Evolutionary conservation across 306 rosid genomes (phyloP).

Genomic region (Castanea sativa): DNA sequence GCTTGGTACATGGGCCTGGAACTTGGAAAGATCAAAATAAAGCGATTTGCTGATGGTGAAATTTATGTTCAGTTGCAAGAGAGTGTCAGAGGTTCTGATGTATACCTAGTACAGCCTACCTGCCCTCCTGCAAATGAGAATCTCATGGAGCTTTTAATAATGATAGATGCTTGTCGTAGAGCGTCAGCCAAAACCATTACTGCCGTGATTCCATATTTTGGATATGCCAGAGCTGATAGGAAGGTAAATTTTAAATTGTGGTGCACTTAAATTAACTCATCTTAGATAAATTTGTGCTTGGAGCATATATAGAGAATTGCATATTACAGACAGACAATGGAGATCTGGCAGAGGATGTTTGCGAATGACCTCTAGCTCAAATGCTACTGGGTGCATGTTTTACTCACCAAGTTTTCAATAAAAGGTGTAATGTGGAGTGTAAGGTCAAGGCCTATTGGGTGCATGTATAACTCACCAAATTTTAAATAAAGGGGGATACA

Average conservation of each 20-base stretch:
- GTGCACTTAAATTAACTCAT: neutral
- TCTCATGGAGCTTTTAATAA: slow-evolving; percentile 83
- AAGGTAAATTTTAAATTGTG: slow-evolving; percentile 52
- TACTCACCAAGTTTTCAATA: neutral
- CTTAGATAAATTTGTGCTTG: neutral
- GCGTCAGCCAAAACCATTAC: slow-evolving; percentile 92
- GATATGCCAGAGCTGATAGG: slow-evolving; percentile 98
- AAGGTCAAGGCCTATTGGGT: no score
- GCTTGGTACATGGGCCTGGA: slow-evolving; percentile 92
- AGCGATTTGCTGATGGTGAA: slow-evolving; percentile 98
- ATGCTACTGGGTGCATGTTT: no score
- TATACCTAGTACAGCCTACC: slow-evolving; percentile 84
- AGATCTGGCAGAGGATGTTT: neutral
- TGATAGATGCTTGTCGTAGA: slow-evolving; percentile 96
- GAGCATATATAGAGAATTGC: neutral
- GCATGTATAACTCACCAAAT: neutral
- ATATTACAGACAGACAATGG: neutral
- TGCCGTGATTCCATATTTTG: slow-evolving; percentile 94
- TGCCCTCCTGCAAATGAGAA: slow-evolving; percentile 96
- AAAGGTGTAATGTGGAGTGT: no score
- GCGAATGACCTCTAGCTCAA: neutral
- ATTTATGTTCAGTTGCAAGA: slow-evolving; percentile 89
- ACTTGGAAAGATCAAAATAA: slow-evolving; percentile 73
- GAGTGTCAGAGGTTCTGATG: slow-evolving; percentile 95
- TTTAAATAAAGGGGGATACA: neutral